phyloP scores from a whole-genome alignment of 2,329 filamentous ascomycete genomes.

The Fusarium concolor region DNA sequence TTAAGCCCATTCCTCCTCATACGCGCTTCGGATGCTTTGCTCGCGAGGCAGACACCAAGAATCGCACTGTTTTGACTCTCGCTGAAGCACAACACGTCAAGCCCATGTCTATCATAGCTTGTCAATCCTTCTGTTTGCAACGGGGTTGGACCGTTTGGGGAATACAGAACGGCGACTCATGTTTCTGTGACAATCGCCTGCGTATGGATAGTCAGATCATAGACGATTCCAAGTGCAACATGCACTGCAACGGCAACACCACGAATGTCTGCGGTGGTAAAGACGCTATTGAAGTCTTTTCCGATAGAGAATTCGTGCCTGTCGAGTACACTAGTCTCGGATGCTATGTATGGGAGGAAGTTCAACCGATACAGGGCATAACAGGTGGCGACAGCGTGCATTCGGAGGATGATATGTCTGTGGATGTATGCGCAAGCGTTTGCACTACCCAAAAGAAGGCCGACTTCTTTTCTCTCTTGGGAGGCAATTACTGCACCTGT shows the following conservation, averaged over 20 bases:
- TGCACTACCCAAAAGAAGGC: not conserved
- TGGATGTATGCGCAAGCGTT: not conserved
- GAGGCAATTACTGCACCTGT: not conserved
- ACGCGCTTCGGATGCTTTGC: not conserved
- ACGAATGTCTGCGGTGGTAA: not conserved
- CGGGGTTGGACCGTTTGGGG: not conserved
- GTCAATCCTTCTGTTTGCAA: not conserved
- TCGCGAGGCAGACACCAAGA: not conserved
- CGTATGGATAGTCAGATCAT: slow-evolving; percentile 1
- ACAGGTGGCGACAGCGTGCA: not conserved
- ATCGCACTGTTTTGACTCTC: not conserved
- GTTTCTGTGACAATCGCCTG: not conserved
- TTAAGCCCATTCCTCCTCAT: not conserved
- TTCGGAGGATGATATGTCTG: not conserved
- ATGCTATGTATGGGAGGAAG: not conserved
- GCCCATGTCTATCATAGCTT: not conserved
- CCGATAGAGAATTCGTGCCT: not conserved
- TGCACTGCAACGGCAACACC: not conserved
- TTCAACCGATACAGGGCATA: not conserved
- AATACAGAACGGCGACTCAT: slow-evolving; percentile 1
- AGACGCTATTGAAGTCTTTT: not conserved
- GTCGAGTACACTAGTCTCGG: not conserved
- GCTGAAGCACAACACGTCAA: not conserved
- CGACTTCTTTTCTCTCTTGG: not conserved
- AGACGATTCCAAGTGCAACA: not conserved